Evolutionary conservation across 371 early-diverging fungal species (phyloP).

Genomic region (Rhizomucor pusillus): DNA sequence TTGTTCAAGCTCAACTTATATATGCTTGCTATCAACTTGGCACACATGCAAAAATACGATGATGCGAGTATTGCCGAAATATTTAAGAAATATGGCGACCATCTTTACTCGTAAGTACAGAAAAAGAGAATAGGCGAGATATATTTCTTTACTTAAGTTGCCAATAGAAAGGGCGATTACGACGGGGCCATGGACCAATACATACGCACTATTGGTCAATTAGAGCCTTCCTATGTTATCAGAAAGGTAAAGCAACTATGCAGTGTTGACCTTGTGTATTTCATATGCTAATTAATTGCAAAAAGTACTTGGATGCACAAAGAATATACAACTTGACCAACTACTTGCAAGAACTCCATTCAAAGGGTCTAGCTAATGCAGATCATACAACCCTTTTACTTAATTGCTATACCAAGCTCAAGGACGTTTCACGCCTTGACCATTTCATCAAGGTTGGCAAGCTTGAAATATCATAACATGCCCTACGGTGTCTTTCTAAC

Average conservation of each 20-base stretch:
- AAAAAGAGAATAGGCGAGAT: too few species aligned
- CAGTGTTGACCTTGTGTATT: not conserved
- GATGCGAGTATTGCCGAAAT: conserved; percentile 82
- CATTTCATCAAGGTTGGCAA: conserved; percentile 77
- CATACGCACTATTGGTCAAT: conserved; percentile 85
- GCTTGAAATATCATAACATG: not conserved
- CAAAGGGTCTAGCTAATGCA: conserved; percentile 78
- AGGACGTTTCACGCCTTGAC: conserved; percentile 78
- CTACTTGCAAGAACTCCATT: conserved; percentile 88
- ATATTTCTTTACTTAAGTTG: not conserved
- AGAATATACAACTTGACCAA: conserved; percentile 84
- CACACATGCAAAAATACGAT: conserved; percentile 72
- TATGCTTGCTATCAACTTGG: conserved; percentile 80
- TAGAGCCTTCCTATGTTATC: conserved; percentile 95
- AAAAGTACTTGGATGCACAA: conserved; percentile 87
- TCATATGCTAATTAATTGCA: not conserved
- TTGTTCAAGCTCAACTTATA: conserved; percentile 87
- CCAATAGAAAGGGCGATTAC: conserved; percentile 74
- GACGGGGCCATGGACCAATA: conserved; percentile 93
- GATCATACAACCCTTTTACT: conserved; percentile 94
- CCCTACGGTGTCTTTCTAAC: not conserved
- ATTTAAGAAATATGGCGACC: conserved; percentile 91
- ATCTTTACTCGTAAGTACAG: conserved; percentile 60
- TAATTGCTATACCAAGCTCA: conserved; percentile 96
- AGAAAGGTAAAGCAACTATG: conserved; percentile 60